Percentiles rank a stretch among this genome's conserved stretches.
These are phyloP conservation scores for Rhizopogon salebrosus DNA, from an alignment of 768 basidiomycete genomes.

Conservation along the genomic window DNA sequence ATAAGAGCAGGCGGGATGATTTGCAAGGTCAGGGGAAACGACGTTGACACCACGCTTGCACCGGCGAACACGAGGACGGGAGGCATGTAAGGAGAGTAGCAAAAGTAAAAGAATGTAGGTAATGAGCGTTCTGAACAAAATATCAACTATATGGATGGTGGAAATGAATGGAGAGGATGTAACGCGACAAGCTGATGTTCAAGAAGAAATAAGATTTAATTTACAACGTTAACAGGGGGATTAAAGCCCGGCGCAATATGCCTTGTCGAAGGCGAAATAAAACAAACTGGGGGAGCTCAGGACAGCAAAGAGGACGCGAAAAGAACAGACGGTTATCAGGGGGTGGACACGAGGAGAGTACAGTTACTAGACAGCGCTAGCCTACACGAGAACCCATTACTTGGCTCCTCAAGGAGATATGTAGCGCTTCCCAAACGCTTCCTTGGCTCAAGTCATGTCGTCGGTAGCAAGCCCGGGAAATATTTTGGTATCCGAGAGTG, in stretches of 20 bases:
- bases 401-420: background rate
- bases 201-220: constrained; percentile 1
- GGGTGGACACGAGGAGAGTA: no score
- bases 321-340: background rate
- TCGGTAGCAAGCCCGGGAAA: no score
- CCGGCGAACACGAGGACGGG: background rate
- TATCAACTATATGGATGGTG: background rate
- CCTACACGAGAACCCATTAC: background rate
- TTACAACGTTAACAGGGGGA: constrained; percentile 1
- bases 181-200: background rate
- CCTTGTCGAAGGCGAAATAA: background rate
- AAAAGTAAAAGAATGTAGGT: background rate
- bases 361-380: no score
- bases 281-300: background rate
- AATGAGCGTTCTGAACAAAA: background rate
- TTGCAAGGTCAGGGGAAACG: background rate
- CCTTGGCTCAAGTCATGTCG: background rate
- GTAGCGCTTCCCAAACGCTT: background rate
- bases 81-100: background rate
- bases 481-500: no score
- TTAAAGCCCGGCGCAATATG: no score
- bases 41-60: background rate
- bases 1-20: constrained; percentile 20
- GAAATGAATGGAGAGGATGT: background rate
- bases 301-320: background rate